Percentiles rank a stretch among this genome's conserved stretches.
phyloP scores from a whole-genome alignment of 1,284 basidiomycete genomes.

The Ganoderma boninense region DNA sequence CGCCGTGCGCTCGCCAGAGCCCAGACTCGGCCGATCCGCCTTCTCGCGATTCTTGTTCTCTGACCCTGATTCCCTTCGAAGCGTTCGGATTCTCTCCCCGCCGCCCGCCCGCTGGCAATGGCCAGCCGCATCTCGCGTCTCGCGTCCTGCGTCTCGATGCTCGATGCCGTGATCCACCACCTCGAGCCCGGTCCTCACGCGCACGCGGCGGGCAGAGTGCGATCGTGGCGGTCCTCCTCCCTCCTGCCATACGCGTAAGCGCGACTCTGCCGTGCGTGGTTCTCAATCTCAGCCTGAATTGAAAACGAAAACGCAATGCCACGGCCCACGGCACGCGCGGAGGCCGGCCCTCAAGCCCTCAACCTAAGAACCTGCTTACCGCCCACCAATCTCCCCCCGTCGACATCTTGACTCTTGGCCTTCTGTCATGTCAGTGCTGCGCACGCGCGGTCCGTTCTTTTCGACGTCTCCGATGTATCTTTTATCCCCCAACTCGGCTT shows the following conservation, averaged over 20 bases:
- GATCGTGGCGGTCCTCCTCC: not conserved
- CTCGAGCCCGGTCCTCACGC: not conserved
- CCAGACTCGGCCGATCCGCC: not conserved
- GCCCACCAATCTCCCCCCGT: not conserved
- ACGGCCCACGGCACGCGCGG: not conserved
- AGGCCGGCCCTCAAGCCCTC: not conserved
- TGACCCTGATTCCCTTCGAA: not conserved
- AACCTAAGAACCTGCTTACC: not conserved
- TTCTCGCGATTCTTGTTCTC: not conserved
- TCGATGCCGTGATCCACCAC: not conserved
- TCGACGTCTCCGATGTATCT: not conserved
- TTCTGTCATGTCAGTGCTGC: not conserved
- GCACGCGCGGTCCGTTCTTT: not conserved
- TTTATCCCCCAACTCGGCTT: not conserved
- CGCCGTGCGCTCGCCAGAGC: not conserved
- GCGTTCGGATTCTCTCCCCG: not conserved
- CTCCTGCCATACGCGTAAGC: not conserved
- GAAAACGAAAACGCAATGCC: not conserved
- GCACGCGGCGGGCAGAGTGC: not conserved
- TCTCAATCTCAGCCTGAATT: no score
- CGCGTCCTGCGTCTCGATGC: not conserved
- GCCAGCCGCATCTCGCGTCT: not conserved
- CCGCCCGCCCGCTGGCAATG: not conserved
- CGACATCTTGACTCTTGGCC: not conserved
- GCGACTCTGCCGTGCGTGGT: no score